Conservation (phyloP, 371 early-diverging fungal genomes). For the Zopfochytrium polystomum region DNA sequence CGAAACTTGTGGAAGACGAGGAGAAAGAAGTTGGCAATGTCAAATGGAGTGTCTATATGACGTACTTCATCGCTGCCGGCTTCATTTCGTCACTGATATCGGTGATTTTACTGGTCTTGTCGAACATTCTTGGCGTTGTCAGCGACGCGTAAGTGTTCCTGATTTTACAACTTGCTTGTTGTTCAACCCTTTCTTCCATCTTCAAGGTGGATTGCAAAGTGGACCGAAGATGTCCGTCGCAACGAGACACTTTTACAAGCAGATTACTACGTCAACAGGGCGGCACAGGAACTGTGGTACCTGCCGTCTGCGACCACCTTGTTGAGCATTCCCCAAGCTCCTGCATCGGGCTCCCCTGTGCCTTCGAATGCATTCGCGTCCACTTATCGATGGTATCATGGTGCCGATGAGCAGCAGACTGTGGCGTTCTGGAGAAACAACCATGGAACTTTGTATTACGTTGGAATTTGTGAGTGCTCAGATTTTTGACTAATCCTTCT, state of each 20-base stretch:
- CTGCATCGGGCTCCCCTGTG: not conserved
- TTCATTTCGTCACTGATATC: constrained; percentile 8
- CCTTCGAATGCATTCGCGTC: not conserved
- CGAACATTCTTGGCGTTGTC: not conserved
- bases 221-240: not conserved
- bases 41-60: constrained; percentile 26
- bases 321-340: not conserved
- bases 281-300: not conserved
- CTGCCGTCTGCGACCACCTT: constrained; percentile 1
- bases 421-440: not conserved
- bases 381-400: not conserved
- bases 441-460: constrained; percentile 17
- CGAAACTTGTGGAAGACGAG: constrained; percentile 19
- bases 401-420: not conserved
- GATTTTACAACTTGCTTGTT: not conserved
- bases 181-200: not conserved
- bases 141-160: not conserved
- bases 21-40: constrained; percentile 32
- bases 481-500: not conserved
- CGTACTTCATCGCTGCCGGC: constrained; percentile 36
- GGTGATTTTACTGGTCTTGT: constrained; percentile 4
- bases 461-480: constrained; percentile 25
- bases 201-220: not conserved
- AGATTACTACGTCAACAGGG: not conserved
- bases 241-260: not conserved